Percentiles rank a stretch among this genome's conserved stretches.
These are phyloP conservation scores for Backusella psychrophila DNA, from an alignment of 192 early-diverging fungal species.

Conservation along the genomic window DNA sequence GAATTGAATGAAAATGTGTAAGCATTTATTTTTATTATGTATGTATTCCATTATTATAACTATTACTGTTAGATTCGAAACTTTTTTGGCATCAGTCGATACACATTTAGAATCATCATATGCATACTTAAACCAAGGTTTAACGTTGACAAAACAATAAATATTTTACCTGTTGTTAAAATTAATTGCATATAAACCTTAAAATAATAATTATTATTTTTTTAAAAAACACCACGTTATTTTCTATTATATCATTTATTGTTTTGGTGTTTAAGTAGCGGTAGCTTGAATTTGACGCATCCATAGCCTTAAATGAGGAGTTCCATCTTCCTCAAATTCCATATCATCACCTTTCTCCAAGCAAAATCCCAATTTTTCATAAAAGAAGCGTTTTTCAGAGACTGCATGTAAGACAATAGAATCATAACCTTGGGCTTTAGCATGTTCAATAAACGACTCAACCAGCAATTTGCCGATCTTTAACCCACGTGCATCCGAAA, in stretches of 20 bases:
- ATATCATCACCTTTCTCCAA: slow-evolving; percentile 28
- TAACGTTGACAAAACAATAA: background rate
- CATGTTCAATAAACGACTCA: slow-evolving; percentile 11
- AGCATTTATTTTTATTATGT: slow-evolving; percentile 10
- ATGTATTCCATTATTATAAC: background rate
- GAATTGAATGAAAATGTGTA: slow-evolving; percentile 67
- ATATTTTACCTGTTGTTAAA: background rate
- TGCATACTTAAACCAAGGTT: background rate
- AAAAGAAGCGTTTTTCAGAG: slow-evolving; percentile 22
- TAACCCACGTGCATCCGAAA: slow-evolving; percentile 23
- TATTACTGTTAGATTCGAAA: slow-evolving; percentile 15
- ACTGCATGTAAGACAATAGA: slow-evolving; percentile 23
- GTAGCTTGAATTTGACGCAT: background rate
- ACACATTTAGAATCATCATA: background rate
- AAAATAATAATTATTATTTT: background rate
- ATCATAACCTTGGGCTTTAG: background rate
- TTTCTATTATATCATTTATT: background rate
- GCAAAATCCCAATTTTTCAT: slow-evolving; percentile 24
- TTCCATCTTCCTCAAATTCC: slow-evolving; percentile 32
- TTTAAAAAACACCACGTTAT: background rate
- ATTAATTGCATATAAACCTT: background rate
- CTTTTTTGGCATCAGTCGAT: slow-evolving; percentile 18
- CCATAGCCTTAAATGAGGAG: slow-evolving; percentile 25
- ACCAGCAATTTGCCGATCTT: slow-evolving; percentile 21
- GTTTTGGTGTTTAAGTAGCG: background rate